Evolutionary conservation across 148 eudicot genomes (phyloP), one percentile per base, ranked within the genome.

Genomic region (Bassia scoparia): DNA sequence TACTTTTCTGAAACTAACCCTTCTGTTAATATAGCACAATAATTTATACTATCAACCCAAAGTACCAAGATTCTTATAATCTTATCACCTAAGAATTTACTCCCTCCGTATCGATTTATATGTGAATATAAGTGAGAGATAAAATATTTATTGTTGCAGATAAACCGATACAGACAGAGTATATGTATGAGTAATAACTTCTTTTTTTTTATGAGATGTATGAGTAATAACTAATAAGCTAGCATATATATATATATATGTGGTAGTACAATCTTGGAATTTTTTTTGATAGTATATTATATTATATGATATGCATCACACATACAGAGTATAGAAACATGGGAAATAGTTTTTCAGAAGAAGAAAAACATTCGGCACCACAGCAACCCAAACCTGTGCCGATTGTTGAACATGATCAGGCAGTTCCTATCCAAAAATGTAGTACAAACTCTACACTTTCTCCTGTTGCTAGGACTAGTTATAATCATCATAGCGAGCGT

Each of bases 301-400:
- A n/a, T 55, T 0, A 13, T 48, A 9, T 48, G 46, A 11, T 9
- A 2, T 17, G 15, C 15, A 48, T 13, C 69, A 43, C 52, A 26
- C 12, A 23, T 10, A 43, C 5, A 66, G 15, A 18, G 6, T 17
- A 26, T 6, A 48, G 10, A 48, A 21, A 8, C 53, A 77, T 77
- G 80, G 80, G 80, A 54, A 43, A 20, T 4, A 77, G 12, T 14
- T 67, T 8, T 35, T 72, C 81, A 33, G 49, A 48, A 66, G 61
- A 66, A 27, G 43, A 53, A 58, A 67, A 67, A 49, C 61, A 12
- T 13, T 35, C 72, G 1, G 56, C 62, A 6, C 59, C 63, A 6
- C 69, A 72, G 37, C 76, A 67, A 65, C 33, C 23, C 24, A 65
- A 29, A 20, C 26, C 1, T 62, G 44, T 0, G 35, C 16, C 67